phyloP scores from a whole-genome alignment of 208 protist genomes.

The Leishmania major region DNA sequence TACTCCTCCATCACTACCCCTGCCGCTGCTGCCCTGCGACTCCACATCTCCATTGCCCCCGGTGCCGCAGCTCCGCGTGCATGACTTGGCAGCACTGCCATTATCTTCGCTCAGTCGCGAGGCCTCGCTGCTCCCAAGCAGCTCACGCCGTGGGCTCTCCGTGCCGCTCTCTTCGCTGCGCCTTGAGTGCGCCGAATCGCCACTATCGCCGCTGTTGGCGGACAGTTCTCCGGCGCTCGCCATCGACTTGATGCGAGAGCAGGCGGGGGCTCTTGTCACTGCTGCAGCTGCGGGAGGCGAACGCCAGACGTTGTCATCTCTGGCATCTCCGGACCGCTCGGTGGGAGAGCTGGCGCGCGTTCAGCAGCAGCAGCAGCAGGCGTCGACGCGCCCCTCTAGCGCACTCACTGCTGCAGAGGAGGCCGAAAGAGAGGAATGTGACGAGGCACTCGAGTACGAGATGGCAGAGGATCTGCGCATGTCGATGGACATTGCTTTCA shows the following conservation, averaged over 20 bases:
- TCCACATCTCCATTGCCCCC: not conserved
- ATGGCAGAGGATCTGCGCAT: constrained; percentile 66
- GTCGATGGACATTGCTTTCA: constrained; percentile 72
- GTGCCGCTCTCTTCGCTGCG: not conserved
- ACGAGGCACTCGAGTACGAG: constrained; percentile 45
- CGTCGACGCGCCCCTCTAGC: no score
- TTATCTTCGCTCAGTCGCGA: not conserved
- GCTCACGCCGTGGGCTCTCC: not conserved
- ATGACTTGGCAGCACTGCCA: not conserved
- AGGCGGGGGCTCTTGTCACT: not conserved
- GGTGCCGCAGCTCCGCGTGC: not conserved
- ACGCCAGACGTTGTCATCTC: not conserved
- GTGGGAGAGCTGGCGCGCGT: not conserved
- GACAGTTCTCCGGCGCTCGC: not conserved
- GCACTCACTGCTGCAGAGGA: not conserved
- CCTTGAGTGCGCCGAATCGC: not conserved
- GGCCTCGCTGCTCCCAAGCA: not conserved
- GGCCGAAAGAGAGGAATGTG: constrained; percentile 21
- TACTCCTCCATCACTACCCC: not conserved
- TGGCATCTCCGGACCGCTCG: not conserved
- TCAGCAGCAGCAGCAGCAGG: not conserved
- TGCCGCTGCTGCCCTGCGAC: not conserved
- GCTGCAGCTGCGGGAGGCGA: not conserved
- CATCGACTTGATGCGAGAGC: not conserved
- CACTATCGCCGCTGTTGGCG: not conserved